These are phyloP conservation scores for Wickerhamomyces bisporus DNA, from an alignment of 805 yeast species.

Conservation along the genomic window DNA sequence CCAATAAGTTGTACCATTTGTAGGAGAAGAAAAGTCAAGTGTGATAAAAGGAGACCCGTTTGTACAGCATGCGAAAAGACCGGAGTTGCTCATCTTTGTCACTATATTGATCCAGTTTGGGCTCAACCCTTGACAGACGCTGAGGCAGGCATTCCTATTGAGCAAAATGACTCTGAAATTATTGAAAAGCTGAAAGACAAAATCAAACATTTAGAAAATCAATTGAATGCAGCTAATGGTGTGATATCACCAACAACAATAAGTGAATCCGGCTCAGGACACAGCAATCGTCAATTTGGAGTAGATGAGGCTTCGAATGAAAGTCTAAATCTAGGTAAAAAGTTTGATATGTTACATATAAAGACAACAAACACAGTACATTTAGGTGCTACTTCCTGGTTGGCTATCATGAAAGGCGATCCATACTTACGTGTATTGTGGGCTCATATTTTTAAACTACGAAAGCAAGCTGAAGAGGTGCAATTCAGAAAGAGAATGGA, in stretches of 20 bases:
- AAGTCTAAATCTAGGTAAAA: slow-evolving; percentile 33
- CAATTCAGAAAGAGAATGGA: slow-evolving; percentile 11
- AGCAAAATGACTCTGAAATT: slow-evolving; percentile 40
- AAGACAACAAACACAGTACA: slow-evolving; percentile 38
- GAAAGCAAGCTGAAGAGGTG: slow-evolving; percentile 29
- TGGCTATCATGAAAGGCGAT: slow-evolving; percentile 55
- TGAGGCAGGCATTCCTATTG: slow-evolving; percentile 37
- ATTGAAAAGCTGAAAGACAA: slow-evolving; percentile 49
- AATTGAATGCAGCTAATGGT: slow-evolving; percentile 4
- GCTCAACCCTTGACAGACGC: slow-evolving; percentile 40
- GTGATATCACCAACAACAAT: slow-evolving; percentile 8
- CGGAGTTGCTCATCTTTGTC: slow-evolving; percentile 54
- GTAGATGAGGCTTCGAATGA: too few relatives aligned
- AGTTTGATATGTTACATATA: slow-evolving; percentile 40
- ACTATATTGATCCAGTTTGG: slow-evolving; percentile 57
- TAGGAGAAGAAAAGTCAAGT: slow-evolving; percentile 44
- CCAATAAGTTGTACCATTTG: slow-evolving; percentile 45
- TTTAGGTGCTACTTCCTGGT: slow-evolving; percentile 52
- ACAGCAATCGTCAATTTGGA: too few relatives aligned
- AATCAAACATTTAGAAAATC: slow-evolving; percentile 40
- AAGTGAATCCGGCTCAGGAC: slow-evolving; percentile 5
- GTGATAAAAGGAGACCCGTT: slow-evolving; percentile 48
- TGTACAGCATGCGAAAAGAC: slow-evolving; percentile 53
- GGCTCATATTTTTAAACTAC: slow-evolving; percentile 41
- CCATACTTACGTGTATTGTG: slow-evolving; percentile 50